Percentiles rank a stretch among this genome's conserved stretches.
Evolutionary conservation across 768 basidiomycete species (phyloP).

Genomic region (Infundibulicybe gibba): DNA sequence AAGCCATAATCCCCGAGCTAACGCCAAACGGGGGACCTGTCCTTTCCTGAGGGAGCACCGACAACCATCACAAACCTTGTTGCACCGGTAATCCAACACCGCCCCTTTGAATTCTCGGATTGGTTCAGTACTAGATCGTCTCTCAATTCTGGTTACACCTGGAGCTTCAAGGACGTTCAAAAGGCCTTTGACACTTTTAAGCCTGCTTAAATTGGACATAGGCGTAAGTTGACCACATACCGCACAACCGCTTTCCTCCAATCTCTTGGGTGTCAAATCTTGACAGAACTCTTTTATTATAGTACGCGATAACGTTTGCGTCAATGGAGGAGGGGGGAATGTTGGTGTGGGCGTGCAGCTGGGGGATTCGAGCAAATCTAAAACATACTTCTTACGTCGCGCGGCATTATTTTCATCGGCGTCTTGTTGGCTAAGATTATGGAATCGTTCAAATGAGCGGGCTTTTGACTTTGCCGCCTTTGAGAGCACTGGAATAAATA

Average conservation of each 20-base stretch:
- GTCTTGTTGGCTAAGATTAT: background rate
- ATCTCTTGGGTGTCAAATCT: background rate
- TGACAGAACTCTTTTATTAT: constrained; percentile 8
- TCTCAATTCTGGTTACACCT: constrained; percentile 2
- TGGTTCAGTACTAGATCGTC: background rate
- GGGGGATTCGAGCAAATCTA: background rate
- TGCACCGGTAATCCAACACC: background rate
- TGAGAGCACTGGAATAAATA: background rate
- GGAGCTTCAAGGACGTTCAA: constrained; percentile 1
- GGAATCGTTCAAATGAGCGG: background rate
- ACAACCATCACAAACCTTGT: background rate
- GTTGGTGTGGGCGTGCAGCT: background rate
- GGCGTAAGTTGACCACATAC: constrained; percentile 19
- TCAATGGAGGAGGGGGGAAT: background rate
- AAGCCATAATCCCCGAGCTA: background rate
- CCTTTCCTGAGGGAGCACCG: background rate
- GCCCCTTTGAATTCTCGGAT: background rate
- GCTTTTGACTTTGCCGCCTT: background rate
- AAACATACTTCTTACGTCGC: background rate
- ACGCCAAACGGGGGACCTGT: background rate
- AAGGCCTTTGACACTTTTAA: constrained; percentile 2
- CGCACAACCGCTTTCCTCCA: constrained; percentile 25
- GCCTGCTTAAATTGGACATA: background rate
- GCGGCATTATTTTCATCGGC: background rate
- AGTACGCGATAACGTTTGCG: background rate